Evolutionary conservation across 257 asterid genomes (phyloP).

Genomic region (Osmanthus fragrans): DNA sequence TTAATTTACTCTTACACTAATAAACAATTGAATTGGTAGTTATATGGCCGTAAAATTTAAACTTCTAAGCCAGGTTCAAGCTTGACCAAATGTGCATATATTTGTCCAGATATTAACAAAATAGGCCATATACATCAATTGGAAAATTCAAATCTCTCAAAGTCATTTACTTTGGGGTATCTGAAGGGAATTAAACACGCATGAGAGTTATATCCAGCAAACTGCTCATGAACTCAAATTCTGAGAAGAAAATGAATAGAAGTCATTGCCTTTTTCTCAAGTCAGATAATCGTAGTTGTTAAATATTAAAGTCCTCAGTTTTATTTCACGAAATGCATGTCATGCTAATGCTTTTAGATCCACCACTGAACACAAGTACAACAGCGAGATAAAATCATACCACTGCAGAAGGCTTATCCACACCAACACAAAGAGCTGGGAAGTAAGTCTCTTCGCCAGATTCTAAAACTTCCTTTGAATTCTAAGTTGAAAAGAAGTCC

Average conservation of each 20-base stretch:
- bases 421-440: conserved; percentile 86
- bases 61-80: background rate
- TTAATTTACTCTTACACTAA: background rate
- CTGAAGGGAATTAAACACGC: conserved; percentile 8
- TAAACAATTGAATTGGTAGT: background rate
- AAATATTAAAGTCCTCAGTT: background rate
- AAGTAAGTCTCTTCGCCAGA: conserved; percentile 91
- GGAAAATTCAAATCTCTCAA: background rate
- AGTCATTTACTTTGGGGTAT: background rate
- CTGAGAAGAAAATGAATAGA: conserved; percentile 1
- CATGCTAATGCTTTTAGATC: conserved; percentile 10
- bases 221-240: background rate
- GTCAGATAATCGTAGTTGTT: background rate
- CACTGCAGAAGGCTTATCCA: conserved; percentile 75
- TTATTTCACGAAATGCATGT: conserved; percentile 1
- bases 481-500: conserved; percentile 46
- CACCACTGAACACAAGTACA: background rate
- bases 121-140: background rate
- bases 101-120: background rate
- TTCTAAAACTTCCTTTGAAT: conserved; percentile 52
- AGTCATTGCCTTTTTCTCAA: background rate
- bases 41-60: background rate
- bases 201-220: background rate
- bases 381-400: conserved; percentile 44
- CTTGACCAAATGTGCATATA: background rate